phyloP scores from a whole-genome alignment of 2,329 filamentous ascomycete species.

The Xylaria arbuscula region DNA sequence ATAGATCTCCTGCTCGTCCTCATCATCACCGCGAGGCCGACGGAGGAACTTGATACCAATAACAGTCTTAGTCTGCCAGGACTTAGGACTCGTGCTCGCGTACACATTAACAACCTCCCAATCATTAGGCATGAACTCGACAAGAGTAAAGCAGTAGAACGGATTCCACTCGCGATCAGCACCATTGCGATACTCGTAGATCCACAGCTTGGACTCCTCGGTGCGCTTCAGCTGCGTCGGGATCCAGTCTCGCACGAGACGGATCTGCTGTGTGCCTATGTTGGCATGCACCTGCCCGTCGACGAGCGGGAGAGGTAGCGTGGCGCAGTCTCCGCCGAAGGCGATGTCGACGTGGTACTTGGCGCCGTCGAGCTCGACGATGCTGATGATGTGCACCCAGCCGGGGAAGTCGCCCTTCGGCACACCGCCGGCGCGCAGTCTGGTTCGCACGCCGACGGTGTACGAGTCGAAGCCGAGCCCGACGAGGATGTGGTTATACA shows the following conservation, averaged over 20 bases:
- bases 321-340: slow-evolving; percentile 72
- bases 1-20: slow-evolving; percentile 56
- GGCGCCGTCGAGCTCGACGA: slow-evolving; percentile 64
- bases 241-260: slow-evolving; percentile 62
- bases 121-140: slow-evolving; percentile 71
- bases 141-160: slow-evolving; percentile 73
- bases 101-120: slow-evolving; percentile 70
- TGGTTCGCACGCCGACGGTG: slow-evolving; percentile 64
- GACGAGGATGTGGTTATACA: slow-evolving; percentile 65
- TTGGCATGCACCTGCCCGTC: slow-evolving; percentile 57
- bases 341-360: slow-evolving; percentile 70
- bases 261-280: slow-evolving; percentile 66
- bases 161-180: slow-evolving; percentile 64
- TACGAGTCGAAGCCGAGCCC: slow-evolving; percentile 66
- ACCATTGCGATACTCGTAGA: slow-evolving; percentile 69
- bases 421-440: slow-evolving; percentile 54
- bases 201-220: slow-evolving; percentile 65
- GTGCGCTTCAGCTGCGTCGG: slow-evolving; percentile 56
- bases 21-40: slow-evolving; percentile 48
- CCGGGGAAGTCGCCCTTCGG: slow-evolving; percentile 58
- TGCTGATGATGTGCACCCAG: slow-evolving; percentile 71
- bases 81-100: slow-evolving; percentile 61
- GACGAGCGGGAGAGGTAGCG: slow-evolving; percentile 65
- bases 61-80: slow-evolving; percentile 65
- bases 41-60: slow-evolving; percentile 65